Percentiles rank a stretch among this genome's conserved stretches.
phyloP scores from a whole-genome alignment of 306 rosid genomes.

The Mimosa pudica region DNA sequence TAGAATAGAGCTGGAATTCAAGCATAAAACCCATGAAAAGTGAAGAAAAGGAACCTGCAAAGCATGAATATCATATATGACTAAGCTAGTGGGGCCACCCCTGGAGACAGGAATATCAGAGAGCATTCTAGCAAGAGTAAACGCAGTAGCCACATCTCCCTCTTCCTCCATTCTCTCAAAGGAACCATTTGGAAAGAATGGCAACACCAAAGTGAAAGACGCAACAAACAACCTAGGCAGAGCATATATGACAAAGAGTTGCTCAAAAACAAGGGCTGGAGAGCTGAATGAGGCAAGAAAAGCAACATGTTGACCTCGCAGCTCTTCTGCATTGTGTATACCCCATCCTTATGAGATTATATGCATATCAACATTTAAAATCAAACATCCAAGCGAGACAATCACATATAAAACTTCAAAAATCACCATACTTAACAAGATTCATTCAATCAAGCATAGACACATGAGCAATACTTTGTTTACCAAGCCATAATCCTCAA shows the following conservation, averaged over 20 bases:
- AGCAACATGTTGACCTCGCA: conserved; percentile 92
- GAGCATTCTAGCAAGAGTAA: conserved; percentile 95
- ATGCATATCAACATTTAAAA: no score
- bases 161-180: conserved; percentile 99
- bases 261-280: conserved; percentile 89
- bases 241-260: conserved; percentile 87
- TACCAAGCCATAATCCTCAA: no score
- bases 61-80: conserved; percentile 94
- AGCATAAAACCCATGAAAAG: background rate
- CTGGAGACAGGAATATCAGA: conserved; percentile 90
- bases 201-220: conserved; percentile 87
- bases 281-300: conserved; percentile 91
- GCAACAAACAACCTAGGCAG: conserved; percentile 87
- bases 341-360: no score
- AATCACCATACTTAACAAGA: no score
- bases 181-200: conserved; percentile 97
- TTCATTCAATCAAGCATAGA: no score
- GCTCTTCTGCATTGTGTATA: conserved; percentile 89
- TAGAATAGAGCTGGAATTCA: background rate
- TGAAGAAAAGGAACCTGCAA: conserved; percentile 78
- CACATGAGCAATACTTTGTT: no score
- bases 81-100: conserved; percentile 96
- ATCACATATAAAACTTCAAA: no score
- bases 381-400: no score
- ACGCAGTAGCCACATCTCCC: conserved; percentile 99